A percentile compares a stretch with the other conserved stretches of the same genome.
Conservation (phyloP, 257 asterid species). For the Penstemon newberryi region DNA sequence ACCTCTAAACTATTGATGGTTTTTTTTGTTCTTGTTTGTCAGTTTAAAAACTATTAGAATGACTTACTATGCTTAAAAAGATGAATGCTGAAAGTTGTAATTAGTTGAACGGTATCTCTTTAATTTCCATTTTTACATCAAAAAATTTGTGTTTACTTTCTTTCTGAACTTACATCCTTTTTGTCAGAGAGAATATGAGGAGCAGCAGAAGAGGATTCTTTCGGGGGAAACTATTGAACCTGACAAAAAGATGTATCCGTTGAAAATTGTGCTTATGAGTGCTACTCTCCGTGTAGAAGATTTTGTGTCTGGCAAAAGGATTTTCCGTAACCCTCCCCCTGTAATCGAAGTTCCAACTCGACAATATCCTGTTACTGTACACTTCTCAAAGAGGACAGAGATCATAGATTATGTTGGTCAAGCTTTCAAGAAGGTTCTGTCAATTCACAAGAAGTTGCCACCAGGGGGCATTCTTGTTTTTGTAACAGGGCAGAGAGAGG, state of each 20-base stretch:
- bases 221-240: constrained; percentile 54
- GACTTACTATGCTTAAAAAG: background rate
- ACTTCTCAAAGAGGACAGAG: constrained; percentile 89
- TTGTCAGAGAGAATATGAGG: constrained; percentile 64
- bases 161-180: constrained; percentile 7
- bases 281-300: constrained; percentile 93
- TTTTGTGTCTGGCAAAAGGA: constrained; percentile 59
- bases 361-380: constrained; percentile 80
- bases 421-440: constrained; percentile 76
- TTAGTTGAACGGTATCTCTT: background rate
- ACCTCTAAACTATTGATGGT: constrained; percentile 19
- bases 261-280: constrained; percentile 93
- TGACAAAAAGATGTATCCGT: constrained; percentile 61
- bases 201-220: constrained; percentile 60
- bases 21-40: constrained; percentile 14
- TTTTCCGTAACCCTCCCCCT: constrained; percentile 74
- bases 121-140: background rate
- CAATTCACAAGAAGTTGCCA: constrained; percentile 91
- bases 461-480: constrained; percentile 95
- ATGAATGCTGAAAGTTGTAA: background rate
- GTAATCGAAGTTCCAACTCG: constrained; percentile 85
- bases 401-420: constrained; percentile 79
- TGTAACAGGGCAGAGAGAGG: constrained; percentile 94
- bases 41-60: constrained; percentile 11
- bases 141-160: background rate